phyloP scores from a whole-genome alignment of 2,329 filamentous ascomycete genomes.

The Colletotrichum orchidophilum region DNA sequence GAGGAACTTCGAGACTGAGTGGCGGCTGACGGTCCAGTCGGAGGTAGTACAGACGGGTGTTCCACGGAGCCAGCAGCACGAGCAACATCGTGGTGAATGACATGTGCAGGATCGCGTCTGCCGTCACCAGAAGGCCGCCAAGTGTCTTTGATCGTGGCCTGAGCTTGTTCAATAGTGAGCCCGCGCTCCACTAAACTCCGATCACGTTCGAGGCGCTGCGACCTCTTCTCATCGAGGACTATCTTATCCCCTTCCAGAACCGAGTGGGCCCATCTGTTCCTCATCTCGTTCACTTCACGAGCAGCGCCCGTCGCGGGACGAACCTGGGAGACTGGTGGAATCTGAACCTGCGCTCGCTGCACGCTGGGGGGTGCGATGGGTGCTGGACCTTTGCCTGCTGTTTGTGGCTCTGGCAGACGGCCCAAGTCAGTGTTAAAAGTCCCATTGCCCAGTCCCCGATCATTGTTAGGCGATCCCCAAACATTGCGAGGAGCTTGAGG shows the following conservation, averaged over 20 bases:
- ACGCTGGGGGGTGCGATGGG: constrained; percentile 53
- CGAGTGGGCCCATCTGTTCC: constrained; percentile 53
- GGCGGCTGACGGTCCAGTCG: constrained; percentile 34
- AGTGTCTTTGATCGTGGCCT: constrained; percentile 61
- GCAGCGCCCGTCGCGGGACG: constrained; percentile 4
- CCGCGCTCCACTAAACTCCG: constrained; percentile 56
- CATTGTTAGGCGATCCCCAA: constrained; percentile 78
- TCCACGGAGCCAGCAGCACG: background rate
- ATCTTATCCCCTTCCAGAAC: constrained; percentile 59
- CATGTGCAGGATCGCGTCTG: constrained; percentile 43
- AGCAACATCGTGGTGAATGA: constrained; percentile 39
- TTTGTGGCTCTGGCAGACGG: constrained; percentile 52
- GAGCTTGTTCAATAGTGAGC: constrained; percentile 53
- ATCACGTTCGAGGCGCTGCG: constrained; percentile 52
- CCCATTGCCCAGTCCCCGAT: constrained; percentile 79
- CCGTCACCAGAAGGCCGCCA: constrained; percentile 59
- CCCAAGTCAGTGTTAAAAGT: constrained; percentile 75
- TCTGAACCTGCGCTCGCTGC: constrained; percentile 32
- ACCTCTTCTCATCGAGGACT: constrained; percentile 48
- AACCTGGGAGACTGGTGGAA: background rate
- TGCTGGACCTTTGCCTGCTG: constrained; percentile 52
- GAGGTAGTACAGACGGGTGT: background rate
- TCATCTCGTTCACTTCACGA: constrained; percentile 30
- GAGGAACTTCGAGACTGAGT: constrained; percentile 66
- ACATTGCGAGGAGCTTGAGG: constrained; percentile 67